Evolutionary conservation across 2,329 filamentous ascomycete species (phyloP).

Genomic region (Cadophora sp.): DNA sequence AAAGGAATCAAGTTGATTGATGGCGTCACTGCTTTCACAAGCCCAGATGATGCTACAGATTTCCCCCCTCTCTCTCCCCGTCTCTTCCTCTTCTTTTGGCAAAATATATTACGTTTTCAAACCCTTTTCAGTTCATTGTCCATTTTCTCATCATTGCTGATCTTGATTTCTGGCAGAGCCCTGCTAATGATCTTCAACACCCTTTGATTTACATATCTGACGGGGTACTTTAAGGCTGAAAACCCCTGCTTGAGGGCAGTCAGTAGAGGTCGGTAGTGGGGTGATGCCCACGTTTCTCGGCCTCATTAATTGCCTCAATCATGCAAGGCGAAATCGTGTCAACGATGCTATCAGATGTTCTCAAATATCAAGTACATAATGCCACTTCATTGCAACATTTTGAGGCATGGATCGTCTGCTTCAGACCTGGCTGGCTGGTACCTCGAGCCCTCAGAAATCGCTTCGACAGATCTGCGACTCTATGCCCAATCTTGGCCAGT

Average conservation of each 20-base stretch:
- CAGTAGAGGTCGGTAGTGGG: background rate
- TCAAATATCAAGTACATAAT: background rate
- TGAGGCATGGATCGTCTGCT: background rate
- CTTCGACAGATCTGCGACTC: background rate
- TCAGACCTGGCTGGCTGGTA: background rate
- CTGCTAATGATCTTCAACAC: too few species aligned
- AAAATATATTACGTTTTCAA: too few species aligned
- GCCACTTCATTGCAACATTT: background rate
- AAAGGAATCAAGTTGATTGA: too few species aligned
- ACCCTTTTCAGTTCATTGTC: too few species aligned
- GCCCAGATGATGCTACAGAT: too few species aligned
- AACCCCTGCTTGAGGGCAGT: background rate
- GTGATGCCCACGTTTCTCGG: conserved; percentile 13
- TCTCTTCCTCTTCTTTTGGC: too few species aligned
- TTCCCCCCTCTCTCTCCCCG: too few species aligned
- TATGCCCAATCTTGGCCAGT: background rate
- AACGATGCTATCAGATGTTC: background rate
- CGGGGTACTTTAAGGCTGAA: background rate
- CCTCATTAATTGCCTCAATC: conserved; percentile 16
- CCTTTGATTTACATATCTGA: too few species aligned
- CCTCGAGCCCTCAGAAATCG: background rate
- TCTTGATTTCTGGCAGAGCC: too few species aligned
- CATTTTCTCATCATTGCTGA: too few species aligned
- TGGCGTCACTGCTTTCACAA: too few species aligned
- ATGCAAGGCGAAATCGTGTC: conserved; percentile 11